Percentiles rank a stretch among this genome's conserved stretches.
phyloP scores from a whole-genome alignment of 257 asterid species.

The Perilla frutescens region DNA sequence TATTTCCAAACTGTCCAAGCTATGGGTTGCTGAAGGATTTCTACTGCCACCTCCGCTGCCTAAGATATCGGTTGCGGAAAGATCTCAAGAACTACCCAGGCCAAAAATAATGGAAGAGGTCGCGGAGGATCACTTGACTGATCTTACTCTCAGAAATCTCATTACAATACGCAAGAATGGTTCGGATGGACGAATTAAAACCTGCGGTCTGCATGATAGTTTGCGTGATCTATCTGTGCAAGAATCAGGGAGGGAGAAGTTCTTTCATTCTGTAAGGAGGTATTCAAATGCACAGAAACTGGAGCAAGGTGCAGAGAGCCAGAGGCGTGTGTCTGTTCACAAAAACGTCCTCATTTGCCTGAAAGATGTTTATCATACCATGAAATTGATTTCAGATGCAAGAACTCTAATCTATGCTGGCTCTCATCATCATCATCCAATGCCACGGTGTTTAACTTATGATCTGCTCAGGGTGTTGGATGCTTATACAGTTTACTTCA shows the following conservation, averaged over 20 bases:
- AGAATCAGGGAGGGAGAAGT: slow-evolving; percentile 35
- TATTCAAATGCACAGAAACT: not conserved
- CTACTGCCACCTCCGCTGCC: not conserved
- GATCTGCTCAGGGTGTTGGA: slow-evolving; percentile 46
- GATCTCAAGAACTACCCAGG: not conserved
- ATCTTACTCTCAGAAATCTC: slow-evolving; percentile 42
- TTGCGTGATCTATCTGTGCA: slow-evolving; percentile 40
- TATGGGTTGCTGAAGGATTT: slow-evolving; percentile 56
- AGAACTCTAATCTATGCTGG: slow-evolving; percentile 45
- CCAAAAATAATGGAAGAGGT: slow-evolving; percentile 18
- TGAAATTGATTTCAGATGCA: slow-evolving; percentile 5
- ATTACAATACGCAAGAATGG: slow-evolving; percentile 28
- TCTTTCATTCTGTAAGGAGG: slow-evolving; percentile 33
- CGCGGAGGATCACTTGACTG: slow-evolving; percentile 16
- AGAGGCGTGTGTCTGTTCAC: slow-evolving; percentile 44
- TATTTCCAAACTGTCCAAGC: slow-evolving; percentile 34
- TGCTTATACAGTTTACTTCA: slow-evolving; percentile 47
- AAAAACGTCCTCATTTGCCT: slow-evolving; percentile 43
- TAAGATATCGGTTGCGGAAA: slow-evolving; percentile 43
- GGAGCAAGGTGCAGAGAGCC: not conserved
- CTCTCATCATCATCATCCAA: slow-evolving; percentile 41
- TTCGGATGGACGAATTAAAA: slow-evolving; percentile 26
- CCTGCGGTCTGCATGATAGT: slow-evolving; percentile 44
- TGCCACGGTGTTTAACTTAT: slow-evolving; percentile 34
- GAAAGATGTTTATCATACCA: slow-evolving; percentile 33